Base-by-base conservation (phyloP, 1,284 basidiomycete genomes). In the Rhodotorula sp. region DNA sequence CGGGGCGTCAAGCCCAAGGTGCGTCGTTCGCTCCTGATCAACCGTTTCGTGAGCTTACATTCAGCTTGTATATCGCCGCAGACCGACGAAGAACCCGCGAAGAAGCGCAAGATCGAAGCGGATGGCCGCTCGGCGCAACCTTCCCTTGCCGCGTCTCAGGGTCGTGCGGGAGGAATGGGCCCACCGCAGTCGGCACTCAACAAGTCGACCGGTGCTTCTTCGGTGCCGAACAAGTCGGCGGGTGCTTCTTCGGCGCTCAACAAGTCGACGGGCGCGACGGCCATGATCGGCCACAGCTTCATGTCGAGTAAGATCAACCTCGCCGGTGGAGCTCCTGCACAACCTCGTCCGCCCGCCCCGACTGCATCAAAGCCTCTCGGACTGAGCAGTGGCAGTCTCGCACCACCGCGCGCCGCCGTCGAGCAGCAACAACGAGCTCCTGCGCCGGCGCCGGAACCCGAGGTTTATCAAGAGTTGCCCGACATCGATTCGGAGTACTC, bases 401-500 rank as follows among this genome's bases (percentile, higher is more conserved):
- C 76, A 80, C 33, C 80, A 79, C 69, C 75, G 79, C 24, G 26
- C 12, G 26, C 29, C n/a, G 53, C 53, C 15, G 15, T 54, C 12
- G 53, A 54, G 26, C 65, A 85, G 85, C 55, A 86, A n/a, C 29
- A 56, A 6, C 44, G 59, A 7, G 51, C 59, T 76, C 82, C 83
- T 72, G 81, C 62, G 29, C 53, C 53, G 29, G 53, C n/a, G n/a
- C 79, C 76, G 73, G 84, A 79, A 79, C 86, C 79, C 76, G 93
- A 95, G 82, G 88, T 86, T 74, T 94, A 93, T 75, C 64, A 70
- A 45, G 91, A 93, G 77, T 83, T 97, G 48, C 93, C 94, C 0
- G 94, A 96, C 67, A 93, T 95, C 77, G 89, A 92, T 75, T 93
- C 91, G 81, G 94, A 96, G 82, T 96, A 96, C 80, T 95, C 93